Base-by-base conservation (phyloP, 2,329 filamentous ascomycete species). In the Xylariales sp. region DNA sequence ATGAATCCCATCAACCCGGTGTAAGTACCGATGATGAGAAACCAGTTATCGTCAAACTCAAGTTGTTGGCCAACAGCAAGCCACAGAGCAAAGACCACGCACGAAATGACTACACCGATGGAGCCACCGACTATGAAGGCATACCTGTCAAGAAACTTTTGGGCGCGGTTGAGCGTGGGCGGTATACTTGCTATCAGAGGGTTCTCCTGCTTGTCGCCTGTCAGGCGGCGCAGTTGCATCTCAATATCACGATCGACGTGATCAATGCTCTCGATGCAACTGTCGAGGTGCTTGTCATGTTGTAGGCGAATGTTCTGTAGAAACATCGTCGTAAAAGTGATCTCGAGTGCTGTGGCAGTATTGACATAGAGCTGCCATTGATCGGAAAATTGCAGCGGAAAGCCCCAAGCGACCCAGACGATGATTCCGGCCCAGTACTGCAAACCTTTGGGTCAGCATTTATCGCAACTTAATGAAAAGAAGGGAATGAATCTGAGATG, bases 1-100 rank as follows among this genome's bases (percentile, higher is more conserved):
- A 65, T 57, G 37, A 70, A 58, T 2, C 69, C 68, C 33, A 71
- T 57, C 4, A 72, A 57, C 3, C 69, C 68, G 0, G 69, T 66
- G 46, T 70, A 72, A 0, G 68, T 71, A 10, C 69, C 69, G 35
- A 71, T 70, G 12, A 71, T 58, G 0, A 71, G 60, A 62, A 65
- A 70, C 69, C 69, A 72, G 51, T 66, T 70, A 43, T 57, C 51
- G 43, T 62, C 58, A 47, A 66, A 71, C 3, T 57, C 32, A 43
- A 71, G 58, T 4, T 56, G 32, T 4, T 61, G 61, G 1, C 68
- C 68, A 7, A 68, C 54, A 4, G 57, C 51, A 8, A 65, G 38
- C 68, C 68, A 71, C 3, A 54, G 52, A 11, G 55, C 46, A 16
- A 62, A 50, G 14, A 68, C 65, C 5, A 56, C 31, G 4, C 62